These are phyloP conservation scores for Oryza australiensis DNA, from an alignment of 176 grass and related monocot genomes.

Conservation along the genomic window DNA sequence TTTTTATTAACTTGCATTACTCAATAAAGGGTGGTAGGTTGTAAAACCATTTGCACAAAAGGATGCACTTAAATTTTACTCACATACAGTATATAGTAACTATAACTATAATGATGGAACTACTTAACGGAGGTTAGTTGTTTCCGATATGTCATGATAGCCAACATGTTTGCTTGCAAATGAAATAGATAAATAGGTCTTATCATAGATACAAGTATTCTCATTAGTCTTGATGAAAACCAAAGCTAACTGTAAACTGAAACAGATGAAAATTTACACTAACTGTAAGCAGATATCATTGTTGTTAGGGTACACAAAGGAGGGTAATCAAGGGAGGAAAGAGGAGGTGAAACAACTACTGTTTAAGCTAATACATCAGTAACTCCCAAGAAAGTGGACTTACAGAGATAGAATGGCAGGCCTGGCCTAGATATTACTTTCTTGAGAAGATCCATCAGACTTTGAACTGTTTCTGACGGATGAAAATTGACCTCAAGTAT, in stretches of 20 bases:
- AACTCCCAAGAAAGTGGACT: constrained; percentile 39
- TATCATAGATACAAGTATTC: not conserved
- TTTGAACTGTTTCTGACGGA: constrained; percentile 70
- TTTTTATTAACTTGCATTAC: not conserved
- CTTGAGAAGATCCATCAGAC: constrained; percentile 74
- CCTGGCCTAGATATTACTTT: constrained; percentile 90
- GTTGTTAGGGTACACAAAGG: constrained; percentile 17
- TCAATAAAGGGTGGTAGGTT: not conserved
- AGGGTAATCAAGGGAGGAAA: not conserved
- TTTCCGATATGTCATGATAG: constrained; percentile 3
- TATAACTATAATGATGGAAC: not conserved
- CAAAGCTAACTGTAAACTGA: constrained; percentile 4
- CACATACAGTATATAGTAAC: not conserved
- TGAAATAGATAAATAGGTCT: not conserved
- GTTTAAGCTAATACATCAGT: not conserved
- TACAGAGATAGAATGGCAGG: constrained; percentile 96
- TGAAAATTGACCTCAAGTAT: constrained; percentile 91
- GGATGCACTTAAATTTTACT: not conserved
- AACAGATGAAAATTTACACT: no score
- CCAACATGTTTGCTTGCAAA: constrained; percentile 15
- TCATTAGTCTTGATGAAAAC: not conserved
- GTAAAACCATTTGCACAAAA: constrained; percentile 15
- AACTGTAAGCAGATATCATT: no score
- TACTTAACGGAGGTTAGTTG: not conserved
- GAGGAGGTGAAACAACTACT: not conserved